Percentiles rank a stretch among this genome's conserved stretches.
phyloP scores from a whole-genome alignment of 441 rosid genomes.

The Biscutella laevigata region DNA sequence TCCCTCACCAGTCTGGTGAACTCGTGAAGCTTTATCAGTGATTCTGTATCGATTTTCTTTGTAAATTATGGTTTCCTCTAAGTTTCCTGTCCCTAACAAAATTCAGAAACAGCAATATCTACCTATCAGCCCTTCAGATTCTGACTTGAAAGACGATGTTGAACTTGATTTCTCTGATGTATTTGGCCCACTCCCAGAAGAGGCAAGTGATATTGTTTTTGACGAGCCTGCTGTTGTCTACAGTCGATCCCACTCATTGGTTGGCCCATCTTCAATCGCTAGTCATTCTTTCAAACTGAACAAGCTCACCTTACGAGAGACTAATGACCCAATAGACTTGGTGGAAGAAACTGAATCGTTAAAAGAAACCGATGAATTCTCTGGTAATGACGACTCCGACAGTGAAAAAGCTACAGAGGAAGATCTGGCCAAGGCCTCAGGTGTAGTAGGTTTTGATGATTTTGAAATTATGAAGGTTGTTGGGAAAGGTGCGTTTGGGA shows the following conservation, averaged over 20 bases:
- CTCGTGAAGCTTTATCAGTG: conserved; percentile 22
- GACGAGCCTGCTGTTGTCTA: conserved; percentile 64
- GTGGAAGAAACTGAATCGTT: conserved; percentile 31
- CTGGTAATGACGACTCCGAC: conserved; percentile 25
- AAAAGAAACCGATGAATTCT: conserved; percentile 36
- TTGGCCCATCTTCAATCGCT: conserved; percentile 62
- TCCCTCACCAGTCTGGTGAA: conserved; percentile 30
- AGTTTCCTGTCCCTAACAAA: conserved; percentile 36
- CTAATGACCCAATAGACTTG: conserved; percentile 38
- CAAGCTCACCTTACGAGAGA: conserved; percentile 52
- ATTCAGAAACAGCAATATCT: conserved; percentile 32
- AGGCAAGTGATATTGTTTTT: conserved; percentile 40
- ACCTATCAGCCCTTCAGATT: conserved; percentile 38
- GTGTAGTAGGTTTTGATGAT: conserved; percentile 67
- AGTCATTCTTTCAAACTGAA: conserved; percentile 54
- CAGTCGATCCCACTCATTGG: conserved; percentile 80
- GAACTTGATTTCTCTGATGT: conserved; percentile 88
- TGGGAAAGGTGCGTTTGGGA: conserved; percentile 95
- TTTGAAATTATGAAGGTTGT: conserved; percentile 86
- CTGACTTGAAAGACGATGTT: conserved; percentile 39
- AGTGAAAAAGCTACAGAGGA: conserved; percentile 25
- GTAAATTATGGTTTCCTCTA: conserved; percentile 64
- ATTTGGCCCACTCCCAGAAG: conserved; percentile 67
- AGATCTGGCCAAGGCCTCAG: conserved; percentile 20
- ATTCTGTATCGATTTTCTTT: conserved; percentile 10